A percentile compares a stretch with the other conserved stretches of the same genome.
Evolutionary conservation across 1,284 basidiomycete species (phyloP).

Genomic region (Athelia sp.): DNA sequence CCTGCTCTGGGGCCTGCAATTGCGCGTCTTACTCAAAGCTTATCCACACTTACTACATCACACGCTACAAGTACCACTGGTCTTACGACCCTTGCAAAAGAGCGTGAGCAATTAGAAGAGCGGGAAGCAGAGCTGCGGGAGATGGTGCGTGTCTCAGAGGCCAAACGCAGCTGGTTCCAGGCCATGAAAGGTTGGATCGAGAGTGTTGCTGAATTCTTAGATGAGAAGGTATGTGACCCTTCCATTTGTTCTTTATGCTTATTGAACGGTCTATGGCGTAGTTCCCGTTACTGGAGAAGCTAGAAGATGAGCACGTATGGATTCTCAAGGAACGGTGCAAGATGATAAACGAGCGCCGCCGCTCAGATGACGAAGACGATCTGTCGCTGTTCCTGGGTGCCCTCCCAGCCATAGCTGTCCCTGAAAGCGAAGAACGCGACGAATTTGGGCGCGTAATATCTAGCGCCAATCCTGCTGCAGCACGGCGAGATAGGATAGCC

Average conservation of each 20-base stretch:
- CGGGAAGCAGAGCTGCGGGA: conserved; percentile 78
- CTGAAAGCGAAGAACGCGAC: conserved; percentile 47
- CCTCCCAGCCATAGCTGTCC: conserved; percentile 28
- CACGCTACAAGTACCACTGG: conserved; percentile 63
- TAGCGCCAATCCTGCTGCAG: conserved; percentile 36
- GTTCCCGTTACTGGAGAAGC: conserved; percentile 80
- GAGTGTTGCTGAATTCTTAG: conserved; percentile 81
- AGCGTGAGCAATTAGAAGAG: conserved; percentile 65
- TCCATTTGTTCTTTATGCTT: not conserved
- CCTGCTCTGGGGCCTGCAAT: conserved; percentile 55
- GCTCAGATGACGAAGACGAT: conserved; percentile 79
- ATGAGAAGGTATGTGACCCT: conserved; percentile 71
- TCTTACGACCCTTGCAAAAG: conserved; percentile 58
- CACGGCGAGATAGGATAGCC: conserved; percentile 48
- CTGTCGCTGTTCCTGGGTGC: conserved; percentile 70
- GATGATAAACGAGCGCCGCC: conserved; percentile 64
- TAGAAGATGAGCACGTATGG: conserved; percentile 79
- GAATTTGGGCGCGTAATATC: conserved; percentile 58
- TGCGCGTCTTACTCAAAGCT: conserved; percentile 53
- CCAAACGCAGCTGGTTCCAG: conserved; percentile 83
- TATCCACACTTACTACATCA: conserved; percentile 67
- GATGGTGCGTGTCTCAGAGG: conserved; percentile 76
- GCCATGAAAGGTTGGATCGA: conserved; percentile 87
- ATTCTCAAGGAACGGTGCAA: conserved; percentile 72
- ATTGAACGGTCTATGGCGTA: conserved; percentile 24